A percentile compares a stretch with the other conserved stretches of the same genome.
Conservation (phyloP, 805 yeast species). For the Candida ponderosae region DNA sequence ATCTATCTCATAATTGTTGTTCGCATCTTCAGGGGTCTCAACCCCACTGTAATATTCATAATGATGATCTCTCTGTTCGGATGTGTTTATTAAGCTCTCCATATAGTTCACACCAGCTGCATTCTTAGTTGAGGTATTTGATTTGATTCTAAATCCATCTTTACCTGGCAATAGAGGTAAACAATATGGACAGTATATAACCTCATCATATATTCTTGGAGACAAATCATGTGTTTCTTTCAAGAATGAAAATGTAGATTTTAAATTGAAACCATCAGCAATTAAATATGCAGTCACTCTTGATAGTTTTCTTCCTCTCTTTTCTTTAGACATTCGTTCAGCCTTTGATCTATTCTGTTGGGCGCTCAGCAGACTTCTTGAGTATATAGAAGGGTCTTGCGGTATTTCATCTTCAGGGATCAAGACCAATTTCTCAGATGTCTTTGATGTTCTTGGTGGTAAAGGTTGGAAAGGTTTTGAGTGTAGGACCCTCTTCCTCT, state of each 20-base stretch:
- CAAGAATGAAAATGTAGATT: constrained; percentile 55
- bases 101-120: constrained; percentile 38
- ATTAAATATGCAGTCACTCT: constrained; percentile 90
- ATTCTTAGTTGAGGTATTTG: constrained; percentile 40
- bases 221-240: constrained; percentile 69
- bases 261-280: constrained; percentile 72
- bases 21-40: constrained; percentile 48
- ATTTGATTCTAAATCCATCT: constrained; percentile 67
- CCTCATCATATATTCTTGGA: constrained; percentile 87
- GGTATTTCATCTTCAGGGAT: constrained; percentile 51
- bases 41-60: constrained; percentile 85
- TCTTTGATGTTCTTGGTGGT: constrained; percentile 75
- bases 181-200: constrained; percentile 83
- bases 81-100: constrained; percentile 70
- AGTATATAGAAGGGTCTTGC: constrained; percentile 2
- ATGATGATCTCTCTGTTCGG: constrained; percentile 86
- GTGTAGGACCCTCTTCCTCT: not conserved
- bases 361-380: not conserved
- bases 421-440: constrained; percentile 77
- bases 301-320: constrained; percentile 49
- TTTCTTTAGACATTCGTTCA: constrained; percentile 44
- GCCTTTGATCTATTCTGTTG: constrained; percentile 25
- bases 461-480: constrained; percentile 48
- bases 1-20: constrained; percentile 31
- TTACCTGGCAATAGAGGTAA: constrained; percentile 82